These are phyloP conservation scores for Gamarada debralockiae DNA, from an alignment of 495 filamentous ascomycete species.

Conservation along the genomic window DNA sequence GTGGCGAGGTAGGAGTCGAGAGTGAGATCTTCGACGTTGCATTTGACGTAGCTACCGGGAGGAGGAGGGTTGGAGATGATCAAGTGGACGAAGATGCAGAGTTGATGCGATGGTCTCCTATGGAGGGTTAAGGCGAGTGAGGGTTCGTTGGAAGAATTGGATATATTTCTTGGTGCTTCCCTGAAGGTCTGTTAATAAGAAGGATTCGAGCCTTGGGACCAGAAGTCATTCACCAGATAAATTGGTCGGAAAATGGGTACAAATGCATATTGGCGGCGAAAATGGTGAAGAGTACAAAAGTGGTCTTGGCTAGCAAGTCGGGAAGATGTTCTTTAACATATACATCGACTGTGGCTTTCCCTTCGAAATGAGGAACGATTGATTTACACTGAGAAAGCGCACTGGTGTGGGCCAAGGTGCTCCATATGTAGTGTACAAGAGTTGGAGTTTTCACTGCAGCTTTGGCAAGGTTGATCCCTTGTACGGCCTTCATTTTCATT, in stretches of 20 bases:
- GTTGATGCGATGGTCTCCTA: constrained; percentile 4
- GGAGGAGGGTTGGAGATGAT: neutral
- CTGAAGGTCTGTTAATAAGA: too few species aligned
- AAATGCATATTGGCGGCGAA: neutral
- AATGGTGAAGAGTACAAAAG: constrained; percentile 21
- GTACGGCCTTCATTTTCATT: constrained; percentile 14
- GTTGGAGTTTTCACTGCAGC: constrained; percentile 25
- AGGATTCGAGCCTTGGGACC: neutral
- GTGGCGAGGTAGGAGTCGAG: constrained; percentile 1
- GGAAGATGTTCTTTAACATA: constrained; percentile 25
- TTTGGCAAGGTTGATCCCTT: constrained; percentile 27
- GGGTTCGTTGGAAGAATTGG: constrained; percentile 2
- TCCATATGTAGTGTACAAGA: constrained; percentile 29
- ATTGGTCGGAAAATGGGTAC: constrained; percentile 6
- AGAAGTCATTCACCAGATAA: neutral
- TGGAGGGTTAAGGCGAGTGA: neutral
- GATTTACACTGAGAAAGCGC: constrained; percentile 16
- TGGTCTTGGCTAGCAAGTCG: constrained; percentile 27
- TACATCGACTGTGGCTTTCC: constrained; percentile 25
- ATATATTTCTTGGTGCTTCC: constrained; percentile 1
- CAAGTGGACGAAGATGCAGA: constrained; percentile 2
- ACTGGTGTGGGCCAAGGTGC: constrained; percentile 23
- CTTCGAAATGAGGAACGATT: constrained; percentile 29
- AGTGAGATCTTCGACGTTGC: constrained; percentile 6
- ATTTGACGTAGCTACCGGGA: constrained; percentile 1